Base-by-base conservation (phyloP, 2,329 filamentous ascomycete genomes). In the Anisogramma anomala region DNA sequence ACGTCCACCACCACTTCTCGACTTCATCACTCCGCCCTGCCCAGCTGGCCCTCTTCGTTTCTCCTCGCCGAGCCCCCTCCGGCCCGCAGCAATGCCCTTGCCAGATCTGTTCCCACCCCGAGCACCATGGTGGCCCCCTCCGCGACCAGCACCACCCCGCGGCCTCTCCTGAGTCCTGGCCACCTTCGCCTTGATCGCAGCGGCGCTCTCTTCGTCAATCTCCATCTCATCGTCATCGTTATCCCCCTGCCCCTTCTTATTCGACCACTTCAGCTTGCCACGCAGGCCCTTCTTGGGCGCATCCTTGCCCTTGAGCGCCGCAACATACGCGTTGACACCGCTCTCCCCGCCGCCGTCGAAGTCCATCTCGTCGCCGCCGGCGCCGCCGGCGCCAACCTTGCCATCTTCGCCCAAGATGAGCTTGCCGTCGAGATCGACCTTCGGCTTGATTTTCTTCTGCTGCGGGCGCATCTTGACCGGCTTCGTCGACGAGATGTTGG, bases 401-500 rank as follows among this genome's bases (percentile, higher is more conserved):
- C 65, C 67, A 34, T 67, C 67, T 52, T 71, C 68, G 52, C 79
- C 81, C 39, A 93, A 69, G 49, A 93, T 73, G 31, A 93, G 72
- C 63, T 88, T 91, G 47, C 85, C 85, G 56, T 93, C 84, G 36
- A 80, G 60, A 54, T 91, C 79, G 11, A 70, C 70, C 67, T 77
- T 83, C 39, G 79, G 79, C 60, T 80, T 83, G 38, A 68, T 23
- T 9, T 23, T 72, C 58, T 71, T 76, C 31, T 64, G 73, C 39
- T 67, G 68, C 53, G 71, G 69, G 57, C 74, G 74, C 50, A 72
- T 61, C 57, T 77, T 80, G 41, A 73, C 63, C 3, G 88, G 89
- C 60, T 87, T 89, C 9, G 86, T 94, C 4, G 84, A 85, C 3
- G 88, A 94, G 54, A 98, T 95, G 58, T 86, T 91, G 40, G 86